These are phyloP conservation scores for Sphagnum magellanicum DNA, from an alignment of 228 moss, liverwort and hornwort genomes.

Conservation along the genomic window DNA sequence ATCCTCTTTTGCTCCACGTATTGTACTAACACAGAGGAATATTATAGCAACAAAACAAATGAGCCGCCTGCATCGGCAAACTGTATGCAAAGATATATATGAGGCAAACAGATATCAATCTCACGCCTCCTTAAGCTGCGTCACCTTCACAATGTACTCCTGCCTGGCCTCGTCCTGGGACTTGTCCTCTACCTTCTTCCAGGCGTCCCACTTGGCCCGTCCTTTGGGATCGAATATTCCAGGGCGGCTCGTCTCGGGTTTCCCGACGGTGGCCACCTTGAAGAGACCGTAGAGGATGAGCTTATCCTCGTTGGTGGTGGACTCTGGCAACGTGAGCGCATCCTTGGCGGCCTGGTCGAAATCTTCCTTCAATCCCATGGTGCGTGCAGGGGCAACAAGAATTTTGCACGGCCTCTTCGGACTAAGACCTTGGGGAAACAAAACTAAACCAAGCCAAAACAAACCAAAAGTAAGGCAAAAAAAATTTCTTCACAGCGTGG, in stretches of 20 bases:
- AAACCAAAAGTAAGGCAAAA: too few relatives aligned
- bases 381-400: too few relatives aligned
- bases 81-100: too few relatives aligned
- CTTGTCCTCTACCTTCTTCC: conserved; percentile 54
- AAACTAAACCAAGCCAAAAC: too few relatives aligned
- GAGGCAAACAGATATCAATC: neutral
- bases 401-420: too few relatives aligned
- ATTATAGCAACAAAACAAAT: too few relatives aligned
- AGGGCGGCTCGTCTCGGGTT: conserved; percentile 24
- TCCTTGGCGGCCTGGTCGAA: conserved; percentile 48
- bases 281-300: conserved; percentile 45
- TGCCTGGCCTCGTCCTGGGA: conserved; percentile 42
- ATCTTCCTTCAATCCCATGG: conserved; percentile 45
- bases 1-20: too few relatives aligned
- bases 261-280: conserved; percentile 46
- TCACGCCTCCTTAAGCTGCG: conserved; percentile 45
- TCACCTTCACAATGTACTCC: conserved; percentile 56
- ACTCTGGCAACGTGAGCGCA: conserved; percentile 27
- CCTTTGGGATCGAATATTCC: conserved; percentile 40
- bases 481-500: too few relatives aligned
- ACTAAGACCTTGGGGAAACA: too few relatives aligned
- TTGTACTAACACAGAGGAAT: too few relatives aligned
- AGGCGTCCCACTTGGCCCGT: conserved; percentile 68
- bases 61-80: too few relatives aligned
- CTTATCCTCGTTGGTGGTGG: conserved; percentile 33